A percentile compares a stretch with the other conserved stretches of the same genome.
phyloP scores from a whole-genome alignment of 139 green algal species.

The Mesotaenium endlicherianum region DNA sequence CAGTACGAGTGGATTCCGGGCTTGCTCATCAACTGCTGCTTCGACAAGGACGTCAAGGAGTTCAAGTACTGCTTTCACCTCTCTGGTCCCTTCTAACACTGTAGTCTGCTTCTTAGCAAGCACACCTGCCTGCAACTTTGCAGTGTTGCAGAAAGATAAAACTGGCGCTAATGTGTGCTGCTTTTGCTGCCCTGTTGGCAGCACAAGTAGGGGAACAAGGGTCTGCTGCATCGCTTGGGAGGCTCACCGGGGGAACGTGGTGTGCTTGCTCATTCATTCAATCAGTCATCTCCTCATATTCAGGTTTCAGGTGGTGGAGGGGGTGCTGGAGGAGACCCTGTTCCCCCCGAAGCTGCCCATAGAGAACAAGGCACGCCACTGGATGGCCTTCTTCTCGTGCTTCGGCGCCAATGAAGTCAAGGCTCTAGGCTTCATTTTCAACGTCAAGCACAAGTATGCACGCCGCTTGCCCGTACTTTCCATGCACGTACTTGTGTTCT shows the following conservation, averaged over 20 bases:
- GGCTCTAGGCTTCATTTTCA: conserved; percentile 30
- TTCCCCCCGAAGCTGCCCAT: conserved; percentile 56
- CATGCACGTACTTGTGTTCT: too few relatives aligned
- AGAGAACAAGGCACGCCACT: conserved; percentile 25
- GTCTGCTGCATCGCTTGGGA: too few relatives aligned
- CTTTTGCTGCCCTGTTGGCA: too few relatives aligned
- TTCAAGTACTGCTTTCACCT: conserved; percentile 17
- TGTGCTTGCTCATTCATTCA: too few relatives aligned
- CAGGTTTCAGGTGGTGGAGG: not conserved
- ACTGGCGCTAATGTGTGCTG: too few relatives aligned
- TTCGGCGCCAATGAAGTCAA: not conserved
- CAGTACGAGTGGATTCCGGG: conserved; percentile 46
- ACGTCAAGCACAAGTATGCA: conserved; percentile 29
- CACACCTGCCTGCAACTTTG: too few relatives aligned
- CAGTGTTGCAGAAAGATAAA: too few relatives aligned
- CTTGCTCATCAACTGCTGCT: conserved; percentile 29
- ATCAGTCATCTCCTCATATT: not conserved
- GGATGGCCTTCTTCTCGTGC: conserved; percentile 19
- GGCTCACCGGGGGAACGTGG: too few relatives aligned
- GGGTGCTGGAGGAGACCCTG: conserved; percentile 59
- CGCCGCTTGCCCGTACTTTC: too few relatives aligned
- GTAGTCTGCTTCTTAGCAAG: not conserved
- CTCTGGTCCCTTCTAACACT: not conserved
- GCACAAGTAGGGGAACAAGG: too few relatives aligned
- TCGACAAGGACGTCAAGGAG: conserved; percentile 48